phyloP scores from a whole-genome alignment of 164 flowering plant species.

The Cinnamomum micranthum region DNA sequence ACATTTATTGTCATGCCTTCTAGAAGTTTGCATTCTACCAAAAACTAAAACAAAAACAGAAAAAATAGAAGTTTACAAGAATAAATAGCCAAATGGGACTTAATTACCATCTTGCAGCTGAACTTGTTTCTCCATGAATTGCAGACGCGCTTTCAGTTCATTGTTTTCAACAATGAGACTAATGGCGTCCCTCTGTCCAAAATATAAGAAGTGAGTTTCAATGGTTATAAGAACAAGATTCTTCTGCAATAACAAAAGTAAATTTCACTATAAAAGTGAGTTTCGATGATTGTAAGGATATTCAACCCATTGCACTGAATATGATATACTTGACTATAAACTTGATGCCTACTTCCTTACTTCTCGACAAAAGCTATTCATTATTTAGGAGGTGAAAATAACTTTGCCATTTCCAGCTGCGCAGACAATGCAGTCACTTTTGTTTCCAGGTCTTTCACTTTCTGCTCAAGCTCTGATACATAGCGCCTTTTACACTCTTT shows the following conservation, averaged over 20 bases:
- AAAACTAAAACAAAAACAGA: too few species aligned
- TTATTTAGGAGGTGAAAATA: slow-evolving; percentile 13
- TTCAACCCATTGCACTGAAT: background rate
- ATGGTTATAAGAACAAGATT: background rate
- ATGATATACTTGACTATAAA: background rate
- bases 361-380: background rate
- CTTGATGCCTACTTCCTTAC: background rate
- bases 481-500: slow-evolving; percentile 97
- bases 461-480: slow-evolving; percentile 91
- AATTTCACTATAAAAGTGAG: background rate
- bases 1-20: too few species aligned
- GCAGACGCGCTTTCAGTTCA: slow-evolving; percentile 85
- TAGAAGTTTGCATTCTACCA: too few species aligned
- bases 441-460: slow-evolving; percentile 85
- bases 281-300: background rate
- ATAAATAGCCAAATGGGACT: slow-evolving; percentile 4
- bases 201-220: background rate
- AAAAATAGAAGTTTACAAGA: background rate
- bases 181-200: slow-evolving; percentile 79
- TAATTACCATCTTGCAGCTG: slow-evolving; percentile 97
- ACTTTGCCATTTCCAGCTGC: slow-evolving; percentile 86
- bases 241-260: background rate
- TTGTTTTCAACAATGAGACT: slow-evolving; percentile 82
- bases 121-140: slow-evolving; percentile 93
- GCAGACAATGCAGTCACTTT: slow-evolving; percentile 91